These are phyloP conservation scores for Tuber calosporum DNA, from an alignment of 495 filamentous ascomycete species.

Conservation along the genomic window DNA sequence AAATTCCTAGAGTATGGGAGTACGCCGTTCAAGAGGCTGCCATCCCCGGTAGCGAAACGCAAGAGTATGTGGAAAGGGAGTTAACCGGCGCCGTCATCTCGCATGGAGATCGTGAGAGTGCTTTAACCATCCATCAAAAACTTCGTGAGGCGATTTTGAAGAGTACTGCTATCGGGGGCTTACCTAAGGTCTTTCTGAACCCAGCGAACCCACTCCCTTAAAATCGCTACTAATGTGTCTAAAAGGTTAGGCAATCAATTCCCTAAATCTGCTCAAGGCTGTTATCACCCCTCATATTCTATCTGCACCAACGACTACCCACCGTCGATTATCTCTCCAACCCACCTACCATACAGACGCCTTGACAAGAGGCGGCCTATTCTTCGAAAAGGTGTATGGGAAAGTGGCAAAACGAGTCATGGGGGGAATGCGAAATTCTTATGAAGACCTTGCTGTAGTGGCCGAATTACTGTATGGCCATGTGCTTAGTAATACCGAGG, in stretches of 20 bases:
- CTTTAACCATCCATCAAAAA: slow-evolving; percentile 46
- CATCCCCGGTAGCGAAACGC: slow-evolving; percentile 27
- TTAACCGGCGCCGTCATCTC: slow-evolving; percentile 7
- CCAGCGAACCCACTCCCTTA: not conserved
- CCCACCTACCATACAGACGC: slow-evolving; percentile 40
- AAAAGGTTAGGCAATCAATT: slow-evolving; percentile 48
- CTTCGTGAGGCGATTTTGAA: slow-evolving; percentile 54
- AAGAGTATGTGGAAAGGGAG: slow-evolving; percentile 42
- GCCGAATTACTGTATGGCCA: slow-evolving; percentile 52
- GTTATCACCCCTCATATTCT: slow-evolving; percentile 48
- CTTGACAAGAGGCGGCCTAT: slow-evolving; percentile 46
- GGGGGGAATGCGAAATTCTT: slow-evolving; percentile 50
- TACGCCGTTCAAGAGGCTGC: slow-evolving; percentile 44
- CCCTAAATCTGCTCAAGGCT: slow-evolving; percentile 48
- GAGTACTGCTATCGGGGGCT: slow-evolving; percentile 48
- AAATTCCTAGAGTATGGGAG: slow-evolving; percentile 49
- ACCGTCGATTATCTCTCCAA: slow-evolving; percentile 28
- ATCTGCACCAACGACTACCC: slow-evolving; percentile 48
- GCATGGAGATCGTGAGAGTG: slow-evolving; percentile 21
- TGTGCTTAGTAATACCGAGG: slow-evolving; percentile 48
- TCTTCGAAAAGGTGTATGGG: slow-evolving; percentile 52
- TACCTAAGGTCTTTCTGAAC: slow-evolving; percentile 48
- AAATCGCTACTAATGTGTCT: not conserved
- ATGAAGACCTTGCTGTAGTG: slow-evolving; percentile 51
- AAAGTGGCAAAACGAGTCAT: slow-evolving; percentile 50